These are phyloP conservation scores for Trametes sp. DNA, from an alignment of 1,284 basidiomycete species.

Conservation along the genomic window DNA sequence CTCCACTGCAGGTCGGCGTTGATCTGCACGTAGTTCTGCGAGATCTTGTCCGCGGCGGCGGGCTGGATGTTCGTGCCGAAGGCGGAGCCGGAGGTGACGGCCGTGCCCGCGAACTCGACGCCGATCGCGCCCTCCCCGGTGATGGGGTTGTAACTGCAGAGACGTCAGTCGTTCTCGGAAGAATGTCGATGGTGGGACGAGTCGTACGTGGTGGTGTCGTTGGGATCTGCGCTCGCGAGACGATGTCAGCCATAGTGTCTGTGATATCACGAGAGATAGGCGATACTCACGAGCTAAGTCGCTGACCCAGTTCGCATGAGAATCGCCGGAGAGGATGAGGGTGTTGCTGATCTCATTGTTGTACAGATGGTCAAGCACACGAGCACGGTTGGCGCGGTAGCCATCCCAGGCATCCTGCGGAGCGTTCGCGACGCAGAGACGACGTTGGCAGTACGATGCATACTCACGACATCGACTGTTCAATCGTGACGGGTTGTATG, in stretches of 20 bases:
- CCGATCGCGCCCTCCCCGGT: conserved; percentile 64
- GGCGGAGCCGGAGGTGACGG: conserved; percentile 61
- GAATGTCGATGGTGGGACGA: not conserved
- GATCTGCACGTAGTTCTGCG: conserved; percentile 48
- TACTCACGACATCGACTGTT: conserved; percentile 36
- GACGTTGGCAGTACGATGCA: too few species aligned
- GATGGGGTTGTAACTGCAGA: conserved; percentile 55
- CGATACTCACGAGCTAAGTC: conserved; percentile 58
- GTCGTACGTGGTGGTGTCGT: conserved; percentile 57
- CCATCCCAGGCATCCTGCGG: conserved; percentile 69
- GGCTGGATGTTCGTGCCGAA: conserved; percentile 56
- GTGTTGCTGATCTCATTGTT: conserved; percentile 63
- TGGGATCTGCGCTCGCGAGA: conserved; percentile 47
- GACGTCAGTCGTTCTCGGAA: conserved; percentile 12
- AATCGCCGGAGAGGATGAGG: conserved; percentile 68
- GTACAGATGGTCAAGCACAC: conserved; percentile 64
- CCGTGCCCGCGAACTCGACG: conserved; percentile 74
- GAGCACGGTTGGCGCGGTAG: conserved; percentile 62
- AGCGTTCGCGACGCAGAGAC: not conserved
- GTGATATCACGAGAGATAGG: not conserved
- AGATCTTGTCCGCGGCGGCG: conserved; percentile 51
- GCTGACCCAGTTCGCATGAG: conserved; percentile 71
- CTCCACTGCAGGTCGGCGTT: conserved; percentile 71
- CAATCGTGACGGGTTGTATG: not conserved
- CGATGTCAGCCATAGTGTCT: not conserved